These are phyloP conservation scores for Fusarium transvaalense DNA, from an alignment of 2,329 filamentous ascomycete species.

Conservation along the genomic window DNA sequence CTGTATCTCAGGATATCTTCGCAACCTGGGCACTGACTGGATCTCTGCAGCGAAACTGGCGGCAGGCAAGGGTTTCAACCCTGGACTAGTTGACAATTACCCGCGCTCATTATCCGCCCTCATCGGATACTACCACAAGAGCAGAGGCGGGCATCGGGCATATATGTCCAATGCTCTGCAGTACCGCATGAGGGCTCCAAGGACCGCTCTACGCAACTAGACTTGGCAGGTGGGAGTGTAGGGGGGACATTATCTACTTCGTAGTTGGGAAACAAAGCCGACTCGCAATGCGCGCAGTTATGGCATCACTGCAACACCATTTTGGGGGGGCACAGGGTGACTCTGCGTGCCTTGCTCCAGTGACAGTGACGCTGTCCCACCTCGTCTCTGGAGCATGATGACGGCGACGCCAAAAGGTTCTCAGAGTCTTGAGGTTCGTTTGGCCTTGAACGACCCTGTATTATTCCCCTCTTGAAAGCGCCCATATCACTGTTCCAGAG, in stretches of 20 bases:
- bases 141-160: slow-evolving; percentile 19
- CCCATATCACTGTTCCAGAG: slow-evolving; percentile 39
- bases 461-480: slow-evolving; percentile 34
- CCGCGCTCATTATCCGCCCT: slow-evolving; percentile 30
- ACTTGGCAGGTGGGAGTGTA: slow-evolving; percentile 38
- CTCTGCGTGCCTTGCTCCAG: slow-evolving; percentile 23
- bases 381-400: slow-evolving; percentile 45
- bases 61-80: slow-evolving; percentile 32
- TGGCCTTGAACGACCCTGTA: slow-evolving; percentile 25
- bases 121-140: slow-evolving; percentile 42
- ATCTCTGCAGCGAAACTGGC: slow-evolving; percentile 15
- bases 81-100: slow-evolving; percentile 25
- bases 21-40: slow-evolving; percentile 12
- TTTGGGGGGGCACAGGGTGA: slow-evolving; percentile 33
- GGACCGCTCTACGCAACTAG: slow-evolving; percentile 31
- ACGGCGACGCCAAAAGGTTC: slow-evolving; percentile 41
- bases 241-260: slow-evolving; percentile 6
- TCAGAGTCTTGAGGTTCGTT: slow-evolving; percentile 41
- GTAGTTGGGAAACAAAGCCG: slow-evolving; percentile 24
- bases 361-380: slow-evolving; percentile 44
- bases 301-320: slow-evolving; percentile 49
- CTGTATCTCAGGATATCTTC: neutral
- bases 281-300: slow-evolving; percentile 36
- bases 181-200: slow-evolving; percentile 27
- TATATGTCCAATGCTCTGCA: slow-evolving; percentile 34